phyloP scores from a whole-genome alignment of 495 filamentous ascomycete species.

The Trichoderma asperelloides region DNA sequence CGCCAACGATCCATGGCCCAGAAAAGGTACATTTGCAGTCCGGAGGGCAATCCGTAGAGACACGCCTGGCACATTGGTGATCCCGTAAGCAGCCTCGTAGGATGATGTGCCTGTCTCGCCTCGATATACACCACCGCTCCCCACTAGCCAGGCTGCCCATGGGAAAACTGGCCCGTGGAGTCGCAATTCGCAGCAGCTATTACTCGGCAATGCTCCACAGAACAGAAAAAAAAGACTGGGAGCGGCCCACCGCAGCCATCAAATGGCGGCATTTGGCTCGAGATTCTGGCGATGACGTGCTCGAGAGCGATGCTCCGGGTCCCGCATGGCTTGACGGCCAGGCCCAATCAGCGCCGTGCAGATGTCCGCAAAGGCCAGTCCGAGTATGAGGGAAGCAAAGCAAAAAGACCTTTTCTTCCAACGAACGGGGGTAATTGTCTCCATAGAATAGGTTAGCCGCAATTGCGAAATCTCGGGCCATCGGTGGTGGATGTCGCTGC shows the following conservation, averaged over 20 bases:
- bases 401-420: neutral
- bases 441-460: neutral
- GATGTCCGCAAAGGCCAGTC: neutral
- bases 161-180: neutral
- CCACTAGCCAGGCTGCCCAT: neutral
- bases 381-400: neutral
- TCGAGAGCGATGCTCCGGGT: conserved; percentile 7
- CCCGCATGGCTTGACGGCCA: conserved; percentile 1
- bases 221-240: neutral
- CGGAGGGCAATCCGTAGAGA: neutral
- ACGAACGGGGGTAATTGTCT: neutral
- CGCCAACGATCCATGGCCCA: neutral
- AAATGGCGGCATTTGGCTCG: conserved; percentile 5
- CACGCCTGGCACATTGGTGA: neutral
- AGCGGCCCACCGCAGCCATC: neutral
- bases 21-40: neutral
- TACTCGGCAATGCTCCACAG: neutral
- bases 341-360: neutral
- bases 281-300: conserved; percentile 4
- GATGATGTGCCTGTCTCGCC: neutral
- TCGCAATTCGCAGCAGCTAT: neutral
- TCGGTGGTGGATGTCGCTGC: conserved; percentile 1
- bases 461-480: conserved; percentile 7
- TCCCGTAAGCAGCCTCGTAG: neutral
- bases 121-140: neutral